Evolutionary conservation across 1,139 yeast genomes (phyloP).

Genomic region (Sugiyamaella japonica): DNA sequence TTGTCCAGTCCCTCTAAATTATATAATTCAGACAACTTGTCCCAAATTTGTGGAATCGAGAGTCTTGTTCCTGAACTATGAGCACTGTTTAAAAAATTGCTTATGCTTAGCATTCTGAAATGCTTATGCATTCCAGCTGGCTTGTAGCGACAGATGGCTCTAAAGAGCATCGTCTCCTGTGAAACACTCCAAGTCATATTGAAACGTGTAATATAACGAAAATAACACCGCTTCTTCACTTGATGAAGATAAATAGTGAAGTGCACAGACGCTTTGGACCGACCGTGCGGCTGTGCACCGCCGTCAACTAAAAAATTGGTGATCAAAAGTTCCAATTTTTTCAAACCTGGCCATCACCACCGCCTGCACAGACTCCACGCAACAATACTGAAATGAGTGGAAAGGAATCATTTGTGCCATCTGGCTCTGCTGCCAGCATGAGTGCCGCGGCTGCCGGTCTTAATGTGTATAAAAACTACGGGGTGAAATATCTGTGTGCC

Average conservation of each 20-base stretch:
- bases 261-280: no score
- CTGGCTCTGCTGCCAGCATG: constrained; percentile 66
- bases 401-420: constrained; percentile 94
- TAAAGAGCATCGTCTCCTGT: constrained; percentile 65
- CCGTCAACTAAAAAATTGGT: background rate
- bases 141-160: constrained; percentile 65
- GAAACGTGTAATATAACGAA: background rate
- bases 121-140: constrained; percentile 65
- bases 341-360: background rate
- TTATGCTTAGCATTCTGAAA: constrained; percentile 57
- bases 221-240: background rate
- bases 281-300: background rate
- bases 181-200: constrained; percentile 51
- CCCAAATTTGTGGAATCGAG: constrained; percentile 57
- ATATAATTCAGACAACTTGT: constrained; percentile 54
- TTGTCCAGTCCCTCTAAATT: constrained; percentile 57
- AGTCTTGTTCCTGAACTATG: constrained; percentile 36
- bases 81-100: constrained; percentile 51
- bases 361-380: background rate
- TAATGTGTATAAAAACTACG: constrained; percentile 70
- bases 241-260: background rate
- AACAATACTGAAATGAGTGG: constrained; percentile 22
- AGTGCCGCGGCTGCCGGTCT: constrained; percentile 66
- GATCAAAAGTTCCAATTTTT: background rate
- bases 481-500: constrained; percentile 93